phyloP scores from a whole-genome alignment of 768 basidiomycete species.

The Pholiota microspora region DNA sequence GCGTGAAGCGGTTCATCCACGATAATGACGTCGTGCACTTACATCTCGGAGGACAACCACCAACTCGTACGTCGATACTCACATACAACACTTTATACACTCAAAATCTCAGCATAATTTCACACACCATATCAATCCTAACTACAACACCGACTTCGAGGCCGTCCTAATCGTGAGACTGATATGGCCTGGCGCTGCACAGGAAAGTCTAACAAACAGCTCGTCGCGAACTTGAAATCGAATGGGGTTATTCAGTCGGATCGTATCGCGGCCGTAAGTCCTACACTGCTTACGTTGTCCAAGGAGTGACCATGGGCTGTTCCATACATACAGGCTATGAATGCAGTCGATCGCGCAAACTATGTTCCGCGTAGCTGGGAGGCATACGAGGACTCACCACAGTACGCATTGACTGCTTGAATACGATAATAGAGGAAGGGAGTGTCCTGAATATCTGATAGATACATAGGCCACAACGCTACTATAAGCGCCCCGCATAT shows the following conservation, averaged over 20 bases:
- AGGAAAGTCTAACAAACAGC: constrained; percentile 67
- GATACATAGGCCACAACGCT: constrained; percentile 77
- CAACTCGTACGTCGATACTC: too few species aligned
- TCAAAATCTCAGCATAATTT: too few species aligned
- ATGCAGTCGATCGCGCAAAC: constrained; percentile 63
- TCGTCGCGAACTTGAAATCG: constrained; percentile 63
- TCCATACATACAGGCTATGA: constrained; percentile 55
- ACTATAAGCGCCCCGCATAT: constrained; percentile 98
- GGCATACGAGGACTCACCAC: constrained; percentile 80
- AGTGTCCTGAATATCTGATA: constrained; percentile 21
- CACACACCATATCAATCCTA: too few species aligned
- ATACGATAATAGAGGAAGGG: not conserved
- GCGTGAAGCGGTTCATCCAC: too few species aligned
- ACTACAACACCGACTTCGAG: too few species aligned
- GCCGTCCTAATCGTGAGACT: too few species aligned
- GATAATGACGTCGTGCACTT: too few species aligned
- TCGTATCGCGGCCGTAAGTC: constrained; percentile 50
- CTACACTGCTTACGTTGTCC: too few species aligned
- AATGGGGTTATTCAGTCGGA: constrained; percentile 57
- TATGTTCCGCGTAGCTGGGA: constrained; percentile 49
- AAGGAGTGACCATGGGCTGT: not conserved
- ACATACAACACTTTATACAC: too few species aligned
- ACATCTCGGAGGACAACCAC: too few species aligned
- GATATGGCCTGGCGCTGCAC: constrained; percentile 85
- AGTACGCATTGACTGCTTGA: constrained; percentile 14